phyloP scores from a whole-genome alignment of 2,329 filamentous ascomycete genomes.

The Coniochaeta sp. region DNA sequence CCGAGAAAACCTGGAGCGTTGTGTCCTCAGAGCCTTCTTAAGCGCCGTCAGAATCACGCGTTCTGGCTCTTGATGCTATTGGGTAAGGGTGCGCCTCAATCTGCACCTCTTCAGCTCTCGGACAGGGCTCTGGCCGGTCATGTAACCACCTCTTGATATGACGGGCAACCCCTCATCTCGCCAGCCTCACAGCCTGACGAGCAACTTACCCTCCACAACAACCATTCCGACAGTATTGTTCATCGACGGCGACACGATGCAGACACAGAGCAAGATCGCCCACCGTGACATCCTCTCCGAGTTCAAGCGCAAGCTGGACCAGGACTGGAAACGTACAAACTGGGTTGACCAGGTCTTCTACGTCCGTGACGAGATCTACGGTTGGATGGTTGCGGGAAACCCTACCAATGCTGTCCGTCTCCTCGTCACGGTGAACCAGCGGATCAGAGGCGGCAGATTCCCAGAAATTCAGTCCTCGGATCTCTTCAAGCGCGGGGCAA shows the following conservation, averaged over 20 bases:
- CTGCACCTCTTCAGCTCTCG: neutral
- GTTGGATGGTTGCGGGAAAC: slow-evolving; percentile 5
- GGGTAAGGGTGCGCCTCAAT: neutral
- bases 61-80: neutral
- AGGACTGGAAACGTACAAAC: slow-evolving; percentile 4
- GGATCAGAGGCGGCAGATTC: neutral
- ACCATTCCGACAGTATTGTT: neutral
- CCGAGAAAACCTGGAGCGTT: neutral
- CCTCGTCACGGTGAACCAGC: neutral
- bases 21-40: neutral
- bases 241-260: neutral
- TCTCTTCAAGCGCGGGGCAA: neutral
- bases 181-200: neutral
- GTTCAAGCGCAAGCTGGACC: slow-evolving; percentile 2
- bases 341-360: slow-evolving; percentile 5
- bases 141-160: neutral
- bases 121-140: neutral
- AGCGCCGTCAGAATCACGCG: neutral
- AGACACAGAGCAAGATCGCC: neutral
- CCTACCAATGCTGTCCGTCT: slow-evolving; percentile 1
- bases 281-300: neutral
- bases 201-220: neutral
- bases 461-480: neutral
- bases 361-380: slow-evolving; percentile 2
- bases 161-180: neutral